A percentile compares a stretch with the other conserved stretches of the same genome.
Evolutionary conservation across 441 rosid genomes (phyloP).

Genomic region (Isatis lusitanica): DNA sequence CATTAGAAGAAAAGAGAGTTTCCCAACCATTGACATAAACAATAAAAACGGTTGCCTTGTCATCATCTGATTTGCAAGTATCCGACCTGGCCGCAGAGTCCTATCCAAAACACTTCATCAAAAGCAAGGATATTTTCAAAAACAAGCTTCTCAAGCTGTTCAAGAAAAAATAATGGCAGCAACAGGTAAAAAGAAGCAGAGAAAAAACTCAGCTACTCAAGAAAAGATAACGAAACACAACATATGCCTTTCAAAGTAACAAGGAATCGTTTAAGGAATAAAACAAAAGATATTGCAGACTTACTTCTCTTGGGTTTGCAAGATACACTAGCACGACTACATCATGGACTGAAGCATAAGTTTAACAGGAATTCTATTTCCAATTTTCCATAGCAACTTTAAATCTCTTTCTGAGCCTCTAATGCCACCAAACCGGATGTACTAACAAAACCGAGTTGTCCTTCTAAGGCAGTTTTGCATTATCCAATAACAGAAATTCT

Average conservation of each 20-base stretch:
- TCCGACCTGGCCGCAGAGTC: constrained; percentile 86
- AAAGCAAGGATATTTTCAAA: constrained; percentile 86
- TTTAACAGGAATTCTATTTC: no score
- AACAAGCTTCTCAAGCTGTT: constrained; percentile 84
- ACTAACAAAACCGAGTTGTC: no score
- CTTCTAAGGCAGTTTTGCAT: no score
- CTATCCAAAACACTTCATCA: constrained; percentile 78
- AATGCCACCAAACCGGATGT: no score
- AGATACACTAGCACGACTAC: no score
- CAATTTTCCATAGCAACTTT: no score
- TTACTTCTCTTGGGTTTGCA: constrained; percentile 74
- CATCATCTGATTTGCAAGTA: constrained; percentile 88
- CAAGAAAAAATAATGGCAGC: constrained; percentile 16
- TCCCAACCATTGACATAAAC: constrained; percentile 31
- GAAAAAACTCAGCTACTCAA: not conserved
- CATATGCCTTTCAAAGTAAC: no score
- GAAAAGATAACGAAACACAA: no score
- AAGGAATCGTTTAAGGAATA: not conserved
- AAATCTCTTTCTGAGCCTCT: no score
- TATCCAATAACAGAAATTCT: no score
- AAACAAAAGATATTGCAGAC: not conserved
- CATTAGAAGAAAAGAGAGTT: constrained; percentile 25
- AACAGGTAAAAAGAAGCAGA: not conserved
- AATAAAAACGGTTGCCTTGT: constrained; percentile 64
- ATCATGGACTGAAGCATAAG: no score